Base-by-base conservation (phyloP, 1,284 basidiomycete genomes). In the Mycena sp. region DNA sequence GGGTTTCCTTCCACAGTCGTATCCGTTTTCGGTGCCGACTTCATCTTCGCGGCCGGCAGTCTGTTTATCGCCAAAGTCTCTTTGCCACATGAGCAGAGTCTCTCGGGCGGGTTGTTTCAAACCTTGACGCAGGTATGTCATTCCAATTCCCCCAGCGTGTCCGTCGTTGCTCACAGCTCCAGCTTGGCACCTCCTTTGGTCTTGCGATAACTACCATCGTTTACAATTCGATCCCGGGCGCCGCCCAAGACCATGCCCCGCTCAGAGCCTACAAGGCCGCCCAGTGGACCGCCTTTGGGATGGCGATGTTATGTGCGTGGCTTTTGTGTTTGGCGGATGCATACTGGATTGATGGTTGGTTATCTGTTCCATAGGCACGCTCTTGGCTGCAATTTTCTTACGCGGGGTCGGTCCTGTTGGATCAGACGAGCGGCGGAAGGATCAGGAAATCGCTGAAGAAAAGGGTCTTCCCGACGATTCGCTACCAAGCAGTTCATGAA, bases 61-160 rank as follows among this genome's bases (percentile, higher is more conserved):
- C 78, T 95, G 19, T 95, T 93, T 71, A 85, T 94, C 55, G 89
- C 93, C 0, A 90, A 89, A 65, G 81, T 92, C n/a, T 85, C 87
- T 2, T 74, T 85, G 1, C 87, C 87, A 2, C 85, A 91, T 63
- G 94, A 96, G 71, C 93, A 96, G 73, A 89, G 87, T 71, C 83
- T 95, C 2, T 88, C 90, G 1, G 92, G 92, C 3, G 93, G 87
- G 1, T 65, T 93, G 43, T 93, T 92, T 73, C 88, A 91, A 70
- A 91, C 90, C 23, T 87, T 93, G 82, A 87, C 85, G 6, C 89
- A 91, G 78, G 86, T 87, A 50, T 62, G 77, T 70, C 43, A n/a
- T 12, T 23, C 29, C 38, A 23, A 19, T 19, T n/a, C 19, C 28
- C 38, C 19, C 17, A 16, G 29, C 3, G 30, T 40, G 7, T 26